These are phyloP conservation scores for Trypanosoma melophagium DNA, from an alignment of 208 protist genomes.

Conservation along the genomic window DNA sequence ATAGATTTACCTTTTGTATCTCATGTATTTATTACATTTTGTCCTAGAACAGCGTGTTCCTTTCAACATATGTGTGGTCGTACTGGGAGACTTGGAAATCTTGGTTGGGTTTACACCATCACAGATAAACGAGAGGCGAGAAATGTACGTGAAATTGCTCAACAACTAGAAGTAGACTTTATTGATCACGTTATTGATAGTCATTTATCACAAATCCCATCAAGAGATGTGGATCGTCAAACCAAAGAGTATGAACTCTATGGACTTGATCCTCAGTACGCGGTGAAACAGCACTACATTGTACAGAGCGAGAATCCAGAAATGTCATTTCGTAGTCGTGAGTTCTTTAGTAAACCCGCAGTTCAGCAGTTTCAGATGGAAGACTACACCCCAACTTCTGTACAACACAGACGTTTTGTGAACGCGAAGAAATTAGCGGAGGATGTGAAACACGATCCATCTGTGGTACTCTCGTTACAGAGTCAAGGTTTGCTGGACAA, in stretches of 20 bases:
- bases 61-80: slow-evolving; percentile 86
- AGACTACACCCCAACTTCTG: slow-evolving; percentile 67
- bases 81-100: slow-evolving; percentile 66
- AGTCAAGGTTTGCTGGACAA: slow-evolving; percentile 48
- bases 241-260: slow-evolving; percentile 69
- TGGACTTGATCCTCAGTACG: slow-evolving; percentile 81
- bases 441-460: slow-evolving; percentile 60
- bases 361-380: slow-evolving; percentile 73
- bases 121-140: slow-evolving; percentile 59
- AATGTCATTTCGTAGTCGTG: slow-evolving; percentile 56
- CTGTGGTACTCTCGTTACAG: slow-evolving; percentile 49
- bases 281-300: slow-evolving; percentile 78
- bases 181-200: slow-evolving; percentile 53
- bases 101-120: slow-evolving; percentile 86
- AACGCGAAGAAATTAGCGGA: slow-evolving; percentile 52
- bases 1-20: slow-evolving; percentile 76
- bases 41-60: slow-evolving; percentile 57
- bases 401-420: slow-evolving; percentile 55
- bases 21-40: slow-evolving; percentile 84
- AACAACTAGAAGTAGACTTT: slow-evolving; percentile 69
- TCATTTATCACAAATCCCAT: slow-evolving; percentile 33
- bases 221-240: slow-evolving; percentile 51
- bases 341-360: slow-evolving; percentile 75
- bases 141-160: slow-evolving; percentile 50
- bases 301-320: slow-evolving; percentile 77